Evolutionary conservation across 176 grass and related monocot species (phyloP).

Genomic region (Guadua angustifolia): DNA sequence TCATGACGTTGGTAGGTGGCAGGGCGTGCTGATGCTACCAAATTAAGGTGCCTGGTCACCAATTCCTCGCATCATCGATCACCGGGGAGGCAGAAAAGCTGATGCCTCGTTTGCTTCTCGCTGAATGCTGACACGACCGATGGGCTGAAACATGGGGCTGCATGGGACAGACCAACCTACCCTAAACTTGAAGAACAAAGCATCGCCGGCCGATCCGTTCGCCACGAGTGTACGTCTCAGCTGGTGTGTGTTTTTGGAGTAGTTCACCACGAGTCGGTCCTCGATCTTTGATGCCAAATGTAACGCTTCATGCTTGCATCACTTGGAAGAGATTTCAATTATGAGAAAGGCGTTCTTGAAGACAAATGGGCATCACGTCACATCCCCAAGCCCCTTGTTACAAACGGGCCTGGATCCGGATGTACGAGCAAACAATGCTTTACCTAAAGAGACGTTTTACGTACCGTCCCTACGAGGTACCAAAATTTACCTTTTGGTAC

Average conservation of each 20-base stretch:
- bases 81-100: conserved; percentile 7
- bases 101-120: conserved; percentile 36
- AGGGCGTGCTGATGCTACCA: conserved; percentile 26
- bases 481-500: too few species aligned
- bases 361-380: not conserved
- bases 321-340: not conserved
- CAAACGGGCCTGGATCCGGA: too few species aligned
- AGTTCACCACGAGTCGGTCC: not conserved
- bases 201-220: not conserved
- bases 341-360: not conserved
- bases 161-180: conserved; percentile 29
- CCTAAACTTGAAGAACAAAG: conserved; percentile 33
- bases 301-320: not conserved
- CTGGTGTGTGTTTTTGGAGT: not conserved
- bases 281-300: not conserved
- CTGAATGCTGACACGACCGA: conserved; percentile 30
- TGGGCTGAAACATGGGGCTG: not conserved
- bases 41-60: conserved; percentile 53
- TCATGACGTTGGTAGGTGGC: conserved; percentile 40
- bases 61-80: conserved; percentile 16
- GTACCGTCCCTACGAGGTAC: too few species aligned
- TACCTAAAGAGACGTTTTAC: too few species aligned
- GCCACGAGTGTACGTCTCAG: not conserved
- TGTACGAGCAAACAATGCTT: too few species aligned
- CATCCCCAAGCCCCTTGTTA: not conserved